These are phyloP conservation scores for Monosporascus sp. DNA, from an alignment of 2,329 filamentous ascomycete species.

Conservation along the genomic window DNA sequence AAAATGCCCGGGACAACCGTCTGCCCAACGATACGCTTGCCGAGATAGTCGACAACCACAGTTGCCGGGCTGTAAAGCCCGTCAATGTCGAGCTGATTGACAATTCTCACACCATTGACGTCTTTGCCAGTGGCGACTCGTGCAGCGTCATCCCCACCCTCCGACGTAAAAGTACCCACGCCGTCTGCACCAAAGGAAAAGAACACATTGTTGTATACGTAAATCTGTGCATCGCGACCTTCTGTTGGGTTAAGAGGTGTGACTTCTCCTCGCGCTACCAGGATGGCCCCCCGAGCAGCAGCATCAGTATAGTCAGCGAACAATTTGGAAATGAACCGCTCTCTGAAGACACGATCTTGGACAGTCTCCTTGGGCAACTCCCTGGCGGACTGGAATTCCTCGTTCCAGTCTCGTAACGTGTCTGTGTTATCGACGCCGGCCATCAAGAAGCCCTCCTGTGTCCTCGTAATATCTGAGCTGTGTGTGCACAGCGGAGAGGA, in stretches of 20 bases:
- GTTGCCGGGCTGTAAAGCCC: conserved; percentile 94
- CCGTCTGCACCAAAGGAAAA: conserved; percentile 98
- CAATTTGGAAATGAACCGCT: conserved; percentile 88
- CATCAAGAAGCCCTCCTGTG: conserved; percentile 89
- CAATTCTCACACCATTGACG: conserved; percentile 85
- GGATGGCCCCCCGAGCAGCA: conserved; percentile 82
- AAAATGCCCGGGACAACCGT: conserved; percentile 99
- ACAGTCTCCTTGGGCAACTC: conserved; percentile 91
- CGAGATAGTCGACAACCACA: conserved; percentile 93
- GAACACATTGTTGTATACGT: conserved; percentile 99
- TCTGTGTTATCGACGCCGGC: conserved; percentile 90
- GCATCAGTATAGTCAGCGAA: conserved; percentile 98
- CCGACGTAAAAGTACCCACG: conserved; percentile 92
- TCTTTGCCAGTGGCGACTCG: conserved; percentile 96
- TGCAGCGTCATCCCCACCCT: conserved; percentile 94
- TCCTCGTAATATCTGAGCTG: conserved; percentile 76
- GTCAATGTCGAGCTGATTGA: conserved; percentile 95
- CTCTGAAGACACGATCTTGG: conserved; percentile 92
- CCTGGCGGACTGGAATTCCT: conserved; percentile 95
- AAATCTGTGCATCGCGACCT: conserved; percentile 88
- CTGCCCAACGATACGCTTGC: conserved; percentile 94
- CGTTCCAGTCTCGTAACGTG: conserved; percentile 95
- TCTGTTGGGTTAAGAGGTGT: conserved; percentile 94
- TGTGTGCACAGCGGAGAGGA: conserved; percentile 64
- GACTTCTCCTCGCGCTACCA: conserved; percentile 90